phyloP scores from a whole-genome alignment of 2,329 filamentous ascomycete species.

The Dactylellina sp. region DNA sequence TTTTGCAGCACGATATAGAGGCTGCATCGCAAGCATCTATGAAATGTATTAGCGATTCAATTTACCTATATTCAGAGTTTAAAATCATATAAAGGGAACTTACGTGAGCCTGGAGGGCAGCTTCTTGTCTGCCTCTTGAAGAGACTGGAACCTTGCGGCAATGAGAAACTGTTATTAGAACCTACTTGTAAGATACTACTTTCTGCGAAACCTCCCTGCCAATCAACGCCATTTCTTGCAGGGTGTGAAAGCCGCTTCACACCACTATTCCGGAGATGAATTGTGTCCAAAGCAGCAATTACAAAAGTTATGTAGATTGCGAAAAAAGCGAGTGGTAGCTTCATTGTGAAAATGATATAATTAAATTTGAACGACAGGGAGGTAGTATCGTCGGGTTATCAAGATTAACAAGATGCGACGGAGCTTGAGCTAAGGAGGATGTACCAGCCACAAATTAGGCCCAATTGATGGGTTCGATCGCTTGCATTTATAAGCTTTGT shows the following conservation, averaged over 20 bases:
- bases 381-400: too few species aligned
- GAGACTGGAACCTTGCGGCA: background rate
- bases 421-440: too few species aligned
- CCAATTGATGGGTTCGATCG: too few species aligned
- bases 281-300: background rate
- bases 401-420: too few species aligned
- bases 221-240: background rate
- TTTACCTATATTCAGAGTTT: too few species aligned
- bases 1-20: conserved; percentile 2
- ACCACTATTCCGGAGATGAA: background rate
- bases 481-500: too few species aligned
- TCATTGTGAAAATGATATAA: background rate
- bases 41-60: background rate
- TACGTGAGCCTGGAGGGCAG: conserved; percentile 18
- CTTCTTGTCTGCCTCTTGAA: conserved; percentile 11
- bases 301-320: background rate
- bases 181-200: background rate
- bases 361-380: too few species aligned
- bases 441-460: too few species aligned
- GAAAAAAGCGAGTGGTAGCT: background rate
- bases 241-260: background rate
- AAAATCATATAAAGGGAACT: background rate
- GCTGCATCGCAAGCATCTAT: conserved; percentile 20
- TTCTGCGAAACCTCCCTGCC: background rate
- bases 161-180: background rate